phyloP scores from a whole-genome alignment of 1,139 yeast species.

The Yamadazyma sp. region DNA sequence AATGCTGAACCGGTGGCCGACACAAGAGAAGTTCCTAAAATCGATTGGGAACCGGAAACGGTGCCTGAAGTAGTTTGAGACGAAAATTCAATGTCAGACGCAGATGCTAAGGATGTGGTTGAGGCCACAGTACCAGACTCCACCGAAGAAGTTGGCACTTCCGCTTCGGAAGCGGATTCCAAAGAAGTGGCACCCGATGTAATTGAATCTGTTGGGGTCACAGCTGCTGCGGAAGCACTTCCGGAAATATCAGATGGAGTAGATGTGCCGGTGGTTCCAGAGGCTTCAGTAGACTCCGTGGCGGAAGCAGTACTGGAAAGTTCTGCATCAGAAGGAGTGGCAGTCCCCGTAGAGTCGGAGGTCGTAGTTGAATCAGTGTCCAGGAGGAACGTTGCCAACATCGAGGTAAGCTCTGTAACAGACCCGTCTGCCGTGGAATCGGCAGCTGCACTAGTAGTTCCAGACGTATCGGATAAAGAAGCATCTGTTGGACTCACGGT shows the following conservation, averaged over 20 bases:
- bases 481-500: too few species aligned
- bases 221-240: too few species aligned
- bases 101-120: neutral
- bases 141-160: constrained; percentile 1
- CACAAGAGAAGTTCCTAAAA: neutral
- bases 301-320: neutral
- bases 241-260: constrained; percentile 3
- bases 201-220: too few species aligned
- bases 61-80: too few species aligned
- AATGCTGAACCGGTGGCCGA: constrained; percentile 6
- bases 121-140: constrained; percentile 1
- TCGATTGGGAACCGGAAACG: too few species aligned
- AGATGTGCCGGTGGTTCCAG: neutral
- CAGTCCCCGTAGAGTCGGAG: too few species aligned
- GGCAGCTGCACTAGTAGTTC: too few species aligned
- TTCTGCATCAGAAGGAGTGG: constrained; percentile 8
- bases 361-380: too few species aligned
- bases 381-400: too few species aligned
- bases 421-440: too few species aligned
- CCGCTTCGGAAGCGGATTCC: constrained; percentile 5
- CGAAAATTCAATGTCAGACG: neutral
- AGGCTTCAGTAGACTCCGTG: neutral
- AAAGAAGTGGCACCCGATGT: neutral
- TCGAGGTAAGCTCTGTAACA: too few species aligned
- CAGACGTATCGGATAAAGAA: too few species aligned